Conservation (phyloP, 2,329 filamentous ascomycete genomes). For the Scedosporium aurantiacum region DNA sequence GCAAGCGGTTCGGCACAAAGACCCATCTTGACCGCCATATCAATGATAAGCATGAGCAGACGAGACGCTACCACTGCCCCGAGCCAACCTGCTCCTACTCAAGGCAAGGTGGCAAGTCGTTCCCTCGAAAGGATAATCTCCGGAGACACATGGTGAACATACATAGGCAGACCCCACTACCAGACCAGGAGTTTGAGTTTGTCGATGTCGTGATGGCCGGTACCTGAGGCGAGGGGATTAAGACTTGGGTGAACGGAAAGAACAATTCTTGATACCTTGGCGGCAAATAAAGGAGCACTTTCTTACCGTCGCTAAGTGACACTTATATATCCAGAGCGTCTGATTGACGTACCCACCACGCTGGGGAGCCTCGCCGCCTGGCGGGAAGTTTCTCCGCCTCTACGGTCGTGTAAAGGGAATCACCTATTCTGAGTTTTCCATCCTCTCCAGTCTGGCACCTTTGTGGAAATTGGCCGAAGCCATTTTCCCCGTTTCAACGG, state of each 20-base stretch:
- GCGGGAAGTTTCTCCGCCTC: neutral
- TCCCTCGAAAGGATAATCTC: conserved; percentile 53
- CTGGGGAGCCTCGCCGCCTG: neutral
- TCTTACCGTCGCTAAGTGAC: no score
- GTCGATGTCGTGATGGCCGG: conserved; percentile 10
- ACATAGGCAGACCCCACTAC: conserved; percentile 24
- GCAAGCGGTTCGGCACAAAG: conserved; percentile 48
- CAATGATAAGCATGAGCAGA: conserved; percentile 51
- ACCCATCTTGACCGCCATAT: conserved; percentile 51
- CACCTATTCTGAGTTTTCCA: no score
- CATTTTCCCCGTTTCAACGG: no score
- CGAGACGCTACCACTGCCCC: conserved; percentile 47
- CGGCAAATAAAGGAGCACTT: no score
- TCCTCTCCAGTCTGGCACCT: no score
- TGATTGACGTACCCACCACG: neutral
- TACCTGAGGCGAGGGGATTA: neutral
- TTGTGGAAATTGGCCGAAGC: no score
- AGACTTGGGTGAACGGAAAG: neutral
- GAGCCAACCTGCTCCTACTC: conserved; percentile 44
- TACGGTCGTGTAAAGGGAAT: neutral
- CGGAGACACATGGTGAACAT: conserved; percentile 52
- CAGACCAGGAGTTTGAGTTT: conserved; percentile 13
- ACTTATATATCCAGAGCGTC: neutral
- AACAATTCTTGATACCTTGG: neutral
- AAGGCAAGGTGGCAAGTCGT: conserved; percentile 44